Base-by-base conservation (phyloP, 331 rosid genomes). In the Phaseolus coccineus region DNA sequence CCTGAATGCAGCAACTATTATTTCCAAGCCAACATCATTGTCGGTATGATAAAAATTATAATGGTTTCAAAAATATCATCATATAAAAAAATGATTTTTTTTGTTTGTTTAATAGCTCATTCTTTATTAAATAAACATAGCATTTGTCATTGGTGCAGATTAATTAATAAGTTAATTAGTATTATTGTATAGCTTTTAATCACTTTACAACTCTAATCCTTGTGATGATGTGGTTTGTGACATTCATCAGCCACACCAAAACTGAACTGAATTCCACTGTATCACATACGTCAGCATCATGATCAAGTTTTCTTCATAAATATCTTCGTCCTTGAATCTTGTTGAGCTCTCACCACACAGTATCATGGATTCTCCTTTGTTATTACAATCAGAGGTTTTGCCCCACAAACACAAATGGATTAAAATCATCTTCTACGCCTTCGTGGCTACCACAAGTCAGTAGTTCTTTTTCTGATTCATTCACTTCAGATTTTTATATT, bases 331-430 rank as follows among this genome's bases (percentile, higher is more conserved):
- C 66, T n/a, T 4, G 51, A 2, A 3, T 16, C 51, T 9, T 3
- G 30, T 8, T n/a, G 71, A 16, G 4, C 31, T 1, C 51, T 66
- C 71, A 66, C 5, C 3, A 37, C 44, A 58, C 40, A 28, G 0
- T n/a, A 9, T 15, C 19, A 67, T 39, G 72, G 53, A 67, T 67
- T 67, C 72, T 67, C 53, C 53, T 42, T 24, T 42, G 35, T 11
- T 67, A 24, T 39, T 2, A 8, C 28, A 40, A 39, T 2, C 2
- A 19, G 4, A 67, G 24, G 53, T 4, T 42, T 67, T 40, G 10
- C n/a, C 33, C 9, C 0, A 37, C 4, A 40, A 40, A 19, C 72
- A 4, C 9, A 67, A 5, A 67, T 7, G 1, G 3, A 12, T 46
- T 16, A 67, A 40, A 2, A 67, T 67, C 5, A 4, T 67, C 27